Percentiles rank a stretch among this genome's conserved stretches.
Conservation (phyloP, 371 early-diverging fungal species). For the Syncephalastrum monosporum region DNA sequence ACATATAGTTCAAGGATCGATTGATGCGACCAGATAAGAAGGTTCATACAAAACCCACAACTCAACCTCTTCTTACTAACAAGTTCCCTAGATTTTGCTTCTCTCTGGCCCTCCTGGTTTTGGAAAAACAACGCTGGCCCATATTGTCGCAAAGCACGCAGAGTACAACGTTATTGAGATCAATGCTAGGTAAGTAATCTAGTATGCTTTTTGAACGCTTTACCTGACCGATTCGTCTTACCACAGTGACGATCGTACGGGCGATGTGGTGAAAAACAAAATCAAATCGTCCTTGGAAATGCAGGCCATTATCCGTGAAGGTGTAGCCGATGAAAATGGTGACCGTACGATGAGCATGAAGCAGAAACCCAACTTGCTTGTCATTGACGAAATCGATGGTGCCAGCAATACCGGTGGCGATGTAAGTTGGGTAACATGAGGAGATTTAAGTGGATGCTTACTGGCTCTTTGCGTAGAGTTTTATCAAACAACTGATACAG, state of each 20-base stretch:
- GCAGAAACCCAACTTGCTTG: slow-evolving; percentile 78
- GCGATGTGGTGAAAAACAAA: slow-evolving; percentile 66
- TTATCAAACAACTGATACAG: slow-evolving; percentile 71
- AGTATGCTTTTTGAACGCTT: too few relatives aligned
- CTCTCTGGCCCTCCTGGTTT: slow-evolving; percentile 97
- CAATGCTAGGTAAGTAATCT: slow-evolving; percentile 87
- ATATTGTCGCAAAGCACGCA: slow-evolving; percentile 90
- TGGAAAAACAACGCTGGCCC: slow-evolving; percentile 98
- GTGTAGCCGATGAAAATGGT: slow-evolving; percentile 1
- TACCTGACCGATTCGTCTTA: neutral
- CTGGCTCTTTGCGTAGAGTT: slow-evolving; percentile 49
- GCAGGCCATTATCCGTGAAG: slow-evolving; percentile 60
- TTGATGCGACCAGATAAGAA: slow-evolving; percentile 65
- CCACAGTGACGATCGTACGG: slow-evolving; percentile 92
- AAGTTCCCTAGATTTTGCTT: slow-evolving; percentile 71
- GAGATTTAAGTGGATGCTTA: neutral
- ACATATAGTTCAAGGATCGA: slow-evolving; percentile 36
- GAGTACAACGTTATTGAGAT: slow-evolving; percentile 94
- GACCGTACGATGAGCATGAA: slow-evolving; percentile 23
- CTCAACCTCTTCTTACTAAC: too few relatives aligned
- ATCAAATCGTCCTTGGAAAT: slow-evolving; percentile 77
- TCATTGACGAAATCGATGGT: slow-evolving; percentile 98
- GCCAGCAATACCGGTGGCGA: slow-evolving; percentile 69
- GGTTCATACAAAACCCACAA: slow-evolving; percentile 19
- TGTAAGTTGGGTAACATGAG: slow-evolving; percentile 11